Evolutionary conservation across 176 grass and related monocot genomes (phyloP).

Genomic region (Panicum miliaceum): DNA sequence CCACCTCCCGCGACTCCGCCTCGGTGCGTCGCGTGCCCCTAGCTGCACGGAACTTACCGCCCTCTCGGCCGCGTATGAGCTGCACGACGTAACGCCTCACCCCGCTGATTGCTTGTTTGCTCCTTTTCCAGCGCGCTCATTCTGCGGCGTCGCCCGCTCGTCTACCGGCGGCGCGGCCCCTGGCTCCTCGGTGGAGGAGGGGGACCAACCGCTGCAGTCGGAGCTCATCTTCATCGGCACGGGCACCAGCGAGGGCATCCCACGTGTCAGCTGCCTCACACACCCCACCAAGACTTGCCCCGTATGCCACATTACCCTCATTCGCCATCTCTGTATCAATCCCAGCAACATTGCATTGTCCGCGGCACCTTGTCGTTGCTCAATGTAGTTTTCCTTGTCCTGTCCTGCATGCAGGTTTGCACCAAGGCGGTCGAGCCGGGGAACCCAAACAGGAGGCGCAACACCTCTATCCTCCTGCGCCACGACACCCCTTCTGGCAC

Average conservation of each 20-base stretch:
- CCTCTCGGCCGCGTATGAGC: neutral
- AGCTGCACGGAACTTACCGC: neutral
- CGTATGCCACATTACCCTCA: slow-evolving; percentile 40
- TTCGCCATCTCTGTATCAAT: neutral
- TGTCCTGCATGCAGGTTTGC: slow-evolving; percentile 64
- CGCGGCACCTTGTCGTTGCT: neutral
- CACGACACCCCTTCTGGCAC: slow-evolving; percentile 61
- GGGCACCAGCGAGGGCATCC: slow-evolving; percentile 91
- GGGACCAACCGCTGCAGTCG: slow-evolving; percentile 38
- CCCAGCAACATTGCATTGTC: neutral
- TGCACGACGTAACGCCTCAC: slow-evolving; percentile 47
- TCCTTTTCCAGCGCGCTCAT: slow-evolving; percentile 35
- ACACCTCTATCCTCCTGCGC: slow-evolving; percentile 79
- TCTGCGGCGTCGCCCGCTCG: neutral
- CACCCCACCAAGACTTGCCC: slow-evolving; percentile 66
- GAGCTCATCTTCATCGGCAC: slow-evolving; percentile 97
- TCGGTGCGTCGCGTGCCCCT: slow-evolving; percentile 8
- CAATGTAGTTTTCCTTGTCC: slow-evolving; percentile 18
- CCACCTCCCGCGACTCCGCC: slow-evolving; percentile 22
- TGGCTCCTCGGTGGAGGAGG: neutral
- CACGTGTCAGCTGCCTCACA: slow-evolving; percentile 90
- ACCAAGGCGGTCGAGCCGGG: slow-evolving; percentile 64
- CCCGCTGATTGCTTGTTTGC: neutral
- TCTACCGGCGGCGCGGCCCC: neutral
- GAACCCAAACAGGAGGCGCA: slow-evolving; percentile 79